Evolutionary conservation across 164 flowering plant genomes (phyloP).

Genomic region (Paratinospora sagittata): DNA sequence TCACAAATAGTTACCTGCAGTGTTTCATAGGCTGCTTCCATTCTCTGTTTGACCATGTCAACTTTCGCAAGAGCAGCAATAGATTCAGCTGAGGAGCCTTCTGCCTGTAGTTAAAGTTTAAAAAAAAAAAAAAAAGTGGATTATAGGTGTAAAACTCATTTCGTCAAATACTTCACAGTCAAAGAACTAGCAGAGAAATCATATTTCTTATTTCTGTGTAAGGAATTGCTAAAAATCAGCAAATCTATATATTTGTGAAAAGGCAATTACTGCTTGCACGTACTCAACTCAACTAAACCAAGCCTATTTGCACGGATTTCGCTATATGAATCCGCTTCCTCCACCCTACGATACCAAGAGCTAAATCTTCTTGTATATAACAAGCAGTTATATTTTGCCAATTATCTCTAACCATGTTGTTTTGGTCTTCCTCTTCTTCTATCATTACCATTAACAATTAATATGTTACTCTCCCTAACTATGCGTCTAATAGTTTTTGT

Average conservation of each 20-base stretch:
- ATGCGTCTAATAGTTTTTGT: no score
- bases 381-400: no score
- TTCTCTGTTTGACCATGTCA: constrained; percentile 86
- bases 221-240: not conserved
- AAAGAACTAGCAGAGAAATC: not conserved
- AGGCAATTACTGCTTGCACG: not conserved
- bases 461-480: no score
- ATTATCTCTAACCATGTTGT: no score
- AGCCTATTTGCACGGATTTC: no score
- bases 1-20: constrained; percentile 56
- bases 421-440: no score
- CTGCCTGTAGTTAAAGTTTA: constrained; percentile 49
- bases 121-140: not conserved
- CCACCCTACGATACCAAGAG: no score
- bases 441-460: no score
- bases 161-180: not conserved
- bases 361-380: no score
- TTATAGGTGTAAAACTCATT: not conserved
- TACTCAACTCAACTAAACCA: no score
- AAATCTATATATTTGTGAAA: not conserved
- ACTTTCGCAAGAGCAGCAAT: constrained; percentile 91
- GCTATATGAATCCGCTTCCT: no score
- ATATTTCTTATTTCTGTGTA: not conserved
- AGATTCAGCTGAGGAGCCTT: constrained; percentile 95
- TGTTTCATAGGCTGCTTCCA: constrained; percentile 97